Base-by-base conservation (phyloP, 1,139 yeast species). In the Kazachstania sp. region DNA sequence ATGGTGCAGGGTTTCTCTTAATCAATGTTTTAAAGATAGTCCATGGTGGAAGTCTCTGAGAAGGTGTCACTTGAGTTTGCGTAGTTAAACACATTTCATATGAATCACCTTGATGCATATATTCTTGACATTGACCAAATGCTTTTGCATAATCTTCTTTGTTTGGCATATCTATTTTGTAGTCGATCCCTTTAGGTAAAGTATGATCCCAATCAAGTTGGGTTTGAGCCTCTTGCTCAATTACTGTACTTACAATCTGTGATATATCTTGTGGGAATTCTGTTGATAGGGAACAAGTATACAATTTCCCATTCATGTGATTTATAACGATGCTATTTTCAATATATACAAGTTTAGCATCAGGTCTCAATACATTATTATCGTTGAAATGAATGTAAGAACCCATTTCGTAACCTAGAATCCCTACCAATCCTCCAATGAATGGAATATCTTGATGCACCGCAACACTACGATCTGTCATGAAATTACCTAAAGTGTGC, bases 51-150 rank as follows among this genome's bases (percentile, higher is more conserved):
- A 79, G 58, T 16, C 64, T 53, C 16, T 60, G 52, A 1, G 77
- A 81, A 42, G 81, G 69, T 20, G 64, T 67, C 20, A 90, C 74
- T 46, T 72, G 73, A 54, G 95, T 86, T 54, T 79, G 86, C 0
- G 86, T 83, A 0, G 98, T 92, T 37, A 92, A 72, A 61, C 98
- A 92, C 26, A 94, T 73, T 63, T 94, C 99, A 60, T 94, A 94
- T 1, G 97, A 88, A 60, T 92, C 95, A 11, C 99, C 99, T 4
- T 81, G 69, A 48, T 75, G 79, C 41, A 94, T 72, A 53, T 69
- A 79, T 19, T 78, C 74, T 64, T 87, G 95, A 61, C 96, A 86
- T 46, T 68, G 54, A 1, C 70, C 61, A 58, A 88, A 86, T 44
- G 78, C 79, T 3, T 70, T 53, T 8, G 70, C 64, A 64, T 90